Evolutionary conservation across 768 basidiomycete genomes (phyloP).

Genomic region (Multifurca ochricompacta): DNA sequence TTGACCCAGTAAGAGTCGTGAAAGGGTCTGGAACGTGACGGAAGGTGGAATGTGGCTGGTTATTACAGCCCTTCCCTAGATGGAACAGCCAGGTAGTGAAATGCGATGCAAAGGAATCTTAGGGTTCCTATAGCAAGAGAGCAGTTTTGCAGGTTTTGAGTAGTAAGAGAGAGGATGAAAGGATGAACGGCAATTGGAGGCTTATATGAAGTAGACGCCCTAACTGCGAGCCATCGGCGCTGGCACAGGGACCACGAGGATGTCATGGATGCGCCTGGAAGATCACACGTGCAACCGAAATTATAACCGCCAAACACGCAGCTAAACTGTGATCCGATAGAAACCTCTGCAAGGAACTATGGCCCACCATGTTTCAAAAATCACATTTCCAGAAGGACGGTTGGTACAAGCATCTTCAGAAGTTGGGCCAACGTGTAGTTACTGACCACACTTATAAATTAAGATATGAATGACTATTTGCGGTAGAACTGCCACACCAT

Average conservation of each 20-base stretch:
- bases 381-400: slow-evolving; percentile 26
- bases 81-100: neutral
- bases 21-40: neutral
- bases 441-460: slow-evolving; percentile 19
- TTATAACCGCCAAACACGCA: slow-evolving; percentile 10
- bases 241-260: slow-evolving; percentile 13
- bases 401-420: slow-evolving; percentile 20
- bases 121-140: neutral
- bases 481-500: slow-evolving; percentile 55
- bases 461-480: slow-evolving; percentile 39
- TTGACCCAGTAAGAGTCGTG: neutral
- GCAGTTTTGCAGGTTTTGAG: slow-evolving; percentile 4
- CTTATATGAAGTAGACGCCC: slow-evolving; percentile 15
- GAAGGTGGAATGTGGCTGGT: slow-evolving; percentile 3
- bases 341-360: slow-evolving; percentile 13
- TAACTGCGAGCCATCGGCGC: slow-evolving; percentile 5
- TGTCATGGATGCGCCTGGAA: slow-evolving; percentile 17
- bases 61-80: neutral
- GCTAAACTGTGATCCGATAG: slow-evolving; percentile 13
- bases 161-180: neutral
- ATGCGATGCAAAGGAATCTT: neutral
- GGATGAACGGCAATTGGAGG: slow-evolving; percentile 2
- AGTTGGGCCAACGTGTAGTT: slow-evolving; percentile 18
- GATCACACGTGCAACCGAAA: slow-evolving; percentile 18
- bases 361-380: slow-evolving; percentile 18